Evolutionary conservation across 257 asterid genomes (phyloP).

Genomic region (Ligustrum vulgare): DNA sequence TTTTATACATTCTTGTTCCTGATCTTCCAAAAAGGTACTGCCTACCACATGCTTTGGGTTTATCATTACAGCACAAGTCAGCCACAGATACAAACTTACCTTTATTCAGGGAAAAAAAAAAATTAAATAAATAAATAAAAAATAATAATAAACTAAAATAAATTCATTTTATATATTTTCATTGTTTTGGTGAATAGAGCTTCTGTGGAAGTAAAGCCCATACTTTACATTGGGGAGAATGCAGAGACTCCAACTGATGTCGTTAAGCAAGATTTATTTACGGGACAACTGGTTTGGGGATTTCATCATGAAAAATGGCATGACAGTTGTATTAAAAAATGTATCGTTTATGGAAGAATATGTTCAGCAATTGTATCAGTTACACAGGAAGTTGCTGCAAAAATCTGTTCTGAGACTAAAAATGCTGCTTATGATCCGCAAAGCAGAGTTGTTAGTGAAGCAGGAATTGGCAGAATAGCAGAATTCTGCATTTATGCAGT

Average conservation of each 20-base stretch:
- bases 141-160: constrained; percentile 5
- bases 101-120: too few relatives aligned
- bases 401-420: constrained; percentile 37
- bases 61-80: constrained; percentile 8
- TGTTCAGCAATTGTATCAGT: constrained; percentile 65
- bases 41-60: constrained; percentile 11
- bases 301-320: constrained; percentile 76
- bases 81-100: neutral
- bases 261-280: constrained; percentile 33
- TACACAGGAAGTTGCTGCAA: constrained; percentile 47
- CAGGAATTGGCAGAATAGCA: constrained; percentile 46
- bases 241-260: constrained; percentile 34
- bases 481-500: constrained; percentile 68
- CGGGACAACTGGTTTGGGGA: constrained; percentile 48
- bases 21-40: constrained; percentile 93
- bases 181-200: constrained; percentile 53
- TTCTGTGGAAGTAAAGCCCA: constrained; percentile 83
- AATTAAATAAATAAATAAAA: too few relatives aligned
- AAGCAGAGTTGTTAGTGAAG: constrained; percentile 33
- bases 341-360: constrained; percentile 53
- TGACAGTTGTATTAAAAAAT: constrained; percentile 56
- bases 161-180: constrained; percentile 8
- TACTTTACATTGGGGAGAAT: constrained; percentile 59
- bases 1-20: constrained; percentile 80
- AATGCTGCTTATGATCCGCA: constrained; percentile 25